These are phyloP conservation scores for Davidsoniella australis DNA, from an alignment of 2,329 filamentous ascomycete species.

Conservation along the genomic window DNA sequence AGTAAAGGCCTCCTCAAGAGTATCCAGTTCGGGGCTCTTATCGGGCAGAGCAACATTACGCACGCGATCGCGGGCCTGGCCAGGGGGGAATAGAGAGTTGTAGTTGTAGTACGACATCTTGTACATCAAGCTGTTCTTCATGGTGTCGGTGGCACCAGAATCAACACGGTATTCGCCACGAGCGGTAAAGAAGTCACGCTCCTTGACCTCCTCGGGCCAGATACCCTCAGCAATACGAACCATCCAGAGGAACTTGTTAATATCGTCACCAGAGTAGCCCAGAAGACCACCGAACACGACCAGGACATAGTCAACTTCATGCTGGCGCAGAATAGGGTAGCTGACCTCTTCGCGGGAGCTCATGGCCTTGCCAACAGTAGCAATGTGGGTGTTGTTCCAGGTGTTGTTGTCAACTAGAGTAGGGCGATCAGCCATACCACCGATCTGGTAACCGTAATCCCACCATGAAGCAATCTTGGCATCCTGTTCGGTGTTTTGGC, in stretches of 20 bases:
- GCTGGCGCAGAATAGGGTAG: constrained; percentile 95
- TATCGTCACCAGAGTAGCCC: constrained; percentile 95
- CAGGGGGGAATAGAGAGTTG: constrained; percentile 73
- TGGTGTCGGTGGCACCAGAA: constrained; percentile 79
- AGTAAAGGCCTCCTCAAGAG: constrained; percentile 90
- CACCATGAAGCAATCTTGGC: constrained; percentile 99
- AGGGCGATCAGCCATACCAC: constrained; percentile 94
- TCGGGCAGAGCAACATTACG: constrained; percentile 67
- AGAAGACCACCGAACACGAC: constrained; percentile 91
- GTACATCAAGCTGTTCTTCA: constrained; percentile 99
- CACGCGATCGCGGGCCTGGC: constrained; percentile 81
- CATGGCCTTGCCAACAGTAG: constrained; percentile 98
- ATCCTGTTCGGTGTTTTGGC: constrained; percentile 86
- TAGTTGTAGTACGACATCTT: constrained; percentile 99
- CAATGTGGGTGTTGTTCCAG: constrained; percentile 99
- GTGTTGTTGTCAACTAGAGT: constrained; percentile 99
- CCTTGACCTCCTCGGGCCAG: constrained; percentile 98
- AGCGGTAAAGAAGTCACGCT: constrained; percentile 86
- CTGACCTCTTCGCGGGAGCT: constrained; percentile 93
- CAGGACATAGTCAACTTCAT: constrained; percentile 97
- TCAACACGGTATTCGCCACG: constrained; percentile 93
- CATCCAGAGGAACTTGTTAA: constrained; percentile 99
- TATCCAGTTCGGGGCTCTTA: constrained; percentile 68
- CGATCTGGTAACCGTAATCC: constrained; percentile 99
- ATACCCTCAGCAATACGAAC: constrained; percentile 97